These are phyloP conservation scores for Penicillium egyptiacum DNA, from an alignment of 495 filamentous ascomycete species.

Conservation along the genomic window DNA sequence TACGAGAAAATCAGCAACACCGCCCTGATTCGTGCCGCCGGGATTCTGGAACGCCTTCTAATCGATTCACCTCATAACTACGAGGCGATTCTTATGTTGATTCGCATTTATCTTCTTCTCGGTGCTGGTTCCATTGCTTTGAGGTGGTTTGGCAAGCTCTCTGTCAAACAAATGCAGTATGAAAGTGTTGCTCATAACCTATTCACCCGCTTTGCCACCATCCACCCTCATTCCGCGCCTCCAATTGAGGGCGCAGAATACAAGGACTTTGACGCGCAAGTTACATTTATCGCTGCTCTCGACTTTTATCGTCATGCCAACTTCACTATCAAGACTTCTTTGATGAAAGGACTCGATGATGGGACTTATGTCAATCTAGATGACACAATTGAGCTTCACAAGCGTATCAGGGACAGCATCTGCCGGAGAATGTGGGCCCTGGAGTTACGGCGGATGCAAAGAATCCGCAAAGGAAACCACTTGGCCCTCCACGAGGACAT, in stretches of 20 bases:
- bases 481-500: conserved; percentile 38
- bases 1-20: conserved; percentile 30
- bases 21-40: conserved; percentile 51
- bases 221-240: conserved; percentile 51
- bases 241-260: conserved; percentile 43
- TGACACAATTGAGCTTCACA: conserved; percentile 43
- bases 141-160: conserved; percentile 53
- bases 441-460: conserved; percentile 41
- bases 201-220: conserved; percentile 56
- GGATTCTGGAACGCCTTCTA: conserved; percentile 51
- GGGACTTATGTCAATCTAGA: conserved; percentile 43
- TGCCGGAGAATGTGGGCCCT: conserved; percentile 45
- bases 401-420: conserved; percentile 39
- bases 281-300: conserved; percentile 41
- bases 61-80: conserved; percentile 58
- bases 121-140: conserved; percentile 56
- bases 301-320: conserved; percentile 43
- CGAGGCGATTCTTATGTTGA: conserved; percentile 54
- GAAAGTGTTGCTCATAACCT: conserved; percentile 59
- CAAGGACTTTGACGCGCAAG: conserved; percentile 47
- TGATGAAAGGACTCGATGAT: conserved; percentile 37
- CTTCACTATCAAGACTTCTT: conserved; percentile 33
- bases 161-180: conserved; percentile 61
- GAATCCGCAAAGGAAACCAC: conserved; percentile 42
- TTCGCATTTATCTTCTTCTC: conserved; percentile 54